These are phyloP conservation scores for Saccharum officinarum DNA, from an alignment of 176 grass and related monocot genomes.

Conservation along the genomic window DNA sequence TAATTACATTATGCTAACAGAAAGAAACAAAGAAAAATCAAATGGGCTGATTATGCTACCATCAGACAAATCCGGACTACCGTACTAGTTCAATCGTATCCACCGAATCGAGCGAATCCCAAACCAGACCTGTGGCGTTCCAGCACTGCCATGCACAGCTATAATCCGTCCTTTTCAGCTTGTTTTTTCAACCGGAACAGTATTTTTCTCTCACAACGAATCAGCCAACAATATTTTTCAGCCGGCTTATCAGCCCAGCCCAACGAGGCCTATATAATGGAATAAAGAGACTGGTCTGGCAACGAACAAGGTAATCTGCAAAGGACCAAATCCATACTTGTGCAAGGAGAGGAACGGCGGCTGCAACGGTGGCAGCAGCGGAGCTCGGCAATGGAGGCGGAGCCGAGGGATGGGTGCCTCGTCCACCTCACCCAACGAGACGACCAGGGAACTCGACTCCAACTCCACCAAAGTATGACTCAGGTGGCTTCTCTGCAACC, in stretches of 20 bases:
- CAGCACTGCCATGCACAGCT: not conserved
- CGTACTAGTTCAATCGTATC: not conserved
- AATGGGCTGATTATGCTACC: not conserved
- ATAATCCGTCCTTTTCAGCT: too few relatives aligned
- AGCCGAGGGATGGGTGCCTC: not conserved
- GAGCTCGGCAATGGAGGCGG: not conserved
- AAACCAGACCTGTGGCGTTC: too few relatives aligned
- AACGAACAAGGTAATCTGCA: not conserved
- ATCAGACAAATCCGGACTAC: not conserved
- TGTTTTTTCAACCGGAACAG: too few relatives aligned
- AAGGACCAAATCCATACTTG: conserved; percentile 14
- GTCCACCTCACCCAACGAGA: not conserved
- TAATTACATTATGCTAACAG: too few relatives aligned
- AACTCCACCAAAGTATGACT: too few relatives aligned
- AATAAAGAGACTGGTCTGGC: not conserved
- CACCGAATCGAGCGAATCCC: too few relatives aligned
- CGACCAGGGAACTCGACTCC: not conserved
- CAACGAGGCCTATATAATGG: too few relatives aligned
- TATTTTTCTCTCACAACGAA: too few relatives aligned
- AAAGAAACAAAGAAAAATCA: not conserved
- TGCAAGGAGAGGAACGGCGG: not conserved
- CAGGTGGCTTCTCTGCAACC: not conserved
- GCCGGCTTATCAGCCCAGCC: too few relatives aligned
- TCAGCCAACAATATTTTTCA: too few relatives aligned
- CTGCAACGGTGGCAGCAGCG: not conserved